Evolutionary conservation across 1,284 basidiomycete species (phyloP).

Genomic region (Ustilago xerochloae): DNA sequence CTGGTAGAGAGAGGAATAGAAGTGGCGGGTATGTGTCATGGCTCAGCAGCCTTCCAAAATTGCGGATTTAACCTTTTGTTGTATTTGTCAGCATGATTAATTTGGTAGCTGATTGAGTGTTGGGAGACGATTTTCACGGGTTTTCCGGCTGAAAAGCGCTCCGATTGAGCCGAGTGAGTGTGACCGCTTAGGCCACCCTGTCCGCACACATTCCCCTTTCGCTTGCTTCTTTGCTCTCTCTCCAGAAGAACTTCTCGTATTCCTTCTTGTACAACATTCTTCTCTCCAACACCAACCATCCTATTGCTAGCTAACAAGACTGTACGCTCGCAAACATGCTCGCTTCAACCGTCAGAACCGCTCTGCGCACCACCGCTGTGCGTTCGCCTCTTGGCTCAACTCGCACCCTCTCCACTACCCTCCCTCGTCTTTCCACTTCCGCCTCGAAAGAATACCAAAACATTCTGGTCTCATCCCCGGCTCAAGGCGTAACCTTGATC

Average conservation of each 20-base stretch:
- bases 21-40: slow-evolving; percentile 25
- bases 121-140: slow-evolving; percentile 37
- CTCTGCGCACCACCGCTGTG: slow-evolving; percentile 34
- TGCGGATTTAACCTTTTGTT: slow-evolving; percentile 4
- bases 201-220: too few species aligned
- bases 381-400: slow-evolving; percentile 35
- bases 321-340: slow-evolving; percentile 25
- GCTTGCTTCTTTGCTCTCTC: neutral
- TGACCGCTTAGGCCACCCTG: slow-evolving; percentile 41
- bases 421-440: slow-evolving; percentile 47
- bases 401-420: slow-evolving; percentile 48
- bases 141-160: slow-evolving; percentile 32
- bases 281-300: neutral
- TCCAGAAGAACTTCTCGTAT: slow-evolving; percentile 10
- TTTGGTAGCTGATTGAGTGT: too few species aligned
- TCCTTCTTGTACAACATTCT: neutral
- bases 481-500: slow-evolving; percentile 83
- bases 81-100: slow-evolving; percentile 30
- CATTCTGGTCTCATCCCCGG: slow-evolving; percentile 80
- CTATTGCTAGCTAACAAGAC: too few species aligned
- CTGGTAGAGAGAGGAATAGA: neutral
- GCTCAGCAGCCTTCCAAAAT: slow-evolving; percentile 1
- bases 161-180: slow-evolving; percentile 23
- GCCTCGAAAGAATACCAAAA: slow-evolving; percentile 71
- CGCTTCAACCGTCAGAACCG: slow-evolving; percentile 31